Evolutionary conservation across 495 filamentous ascomycete species (phyloP).

Genomic region (Aspergillus cristatus): DNA sequence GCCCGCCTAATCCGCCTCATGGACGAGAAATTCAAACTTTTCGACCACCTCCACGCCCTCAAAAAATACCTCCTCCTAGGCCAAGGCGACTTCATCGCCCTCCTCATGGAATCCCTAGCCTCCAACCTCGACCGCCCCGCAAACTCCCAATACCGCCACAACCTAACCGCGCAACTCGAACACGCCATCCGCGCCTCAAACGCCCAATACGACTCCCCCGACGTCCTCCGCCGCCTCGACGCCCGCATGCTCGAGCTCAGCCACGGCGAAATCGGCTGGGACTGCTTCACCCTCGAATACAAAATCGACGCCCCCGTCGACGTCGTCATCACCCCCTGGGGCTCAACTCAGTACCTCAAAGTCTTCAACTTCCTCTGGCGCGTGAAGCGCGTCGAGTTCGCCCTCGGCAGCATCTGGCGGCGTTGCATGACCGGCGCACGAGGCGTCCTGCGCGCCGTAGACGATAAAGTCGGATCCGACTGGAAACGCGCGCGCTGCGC

Average conservation of each 20-base stretch:
- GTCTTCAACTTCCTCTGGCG: conserved; percentile 99
- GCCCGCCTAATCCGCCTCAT: conserved; percentile 88
- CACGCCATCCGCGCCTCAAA: conserved; percentile 96
- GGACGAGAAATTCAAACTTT: conserved; percentile 85
- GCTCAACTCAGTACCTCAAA: conserved; percentile 91
- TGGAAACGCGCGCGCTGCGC: conserved; percentile 87
- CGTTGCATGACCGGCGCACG: conserved; percentile 93
- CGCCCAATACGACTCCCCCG: conserved; percentile 89
- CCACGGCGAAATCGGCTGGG: conserved; percentile 97
- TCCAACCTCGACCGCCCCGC: conserved; percentile 92
- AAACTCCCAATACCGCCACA: conserved; percentile 88
- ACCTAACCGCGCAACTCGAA: conserved; percentile 90
- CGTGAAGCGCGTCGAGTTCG: conserved; percentile 95
- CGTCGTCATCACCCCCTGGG: conserved; percentile 92
- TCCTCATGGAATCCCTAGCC: conserved; percentile 94
- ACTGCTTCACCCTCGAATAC: conserved; percentile 98
- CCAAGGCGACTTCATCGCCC: conserved; percentile 93
- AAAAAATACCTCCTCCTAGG: conserved; percentile 94
- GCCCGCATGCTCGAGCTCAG: conserved; percentile 92
- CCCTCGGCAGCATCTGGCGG: conserved; percentile 80
- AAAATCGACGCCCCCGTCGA: conserved; percentile 97
- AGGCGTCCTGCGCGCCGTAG: conserved; percentile 77
- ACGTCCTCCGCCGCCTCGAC: conserved; percentile 86
- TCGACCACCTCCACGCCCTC: conserved; percentile 83
- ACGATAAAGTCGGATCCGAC: conserved; percentile 63